These are phyloP conservation scores for Zangia roseola DNA, from an alignment of 768 basidiomycete genomes.

Conservation along the genomic window DNA sequence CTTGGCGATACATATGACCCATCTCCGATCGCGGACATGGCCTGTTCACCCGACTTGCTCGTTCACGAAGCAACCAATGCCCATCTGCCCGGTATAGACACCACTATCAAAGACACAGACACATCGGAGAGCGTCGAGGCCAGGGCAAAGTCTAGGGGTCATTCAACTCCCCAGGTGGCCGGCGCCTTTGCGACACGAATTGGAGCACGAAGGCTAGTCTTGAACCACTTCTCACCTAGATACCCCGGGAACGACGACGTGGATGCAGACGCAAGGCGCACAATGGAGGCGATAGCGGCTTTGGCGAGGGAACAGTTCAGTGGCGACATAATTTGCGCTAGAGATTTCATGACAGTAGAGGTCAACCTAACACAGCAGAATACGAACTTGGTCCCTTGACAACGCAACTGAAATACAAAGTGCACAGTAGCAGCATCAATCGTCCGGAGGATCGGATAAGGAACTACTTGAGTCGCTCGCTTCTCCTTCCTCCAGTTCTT, in stretches of 20 bases:
- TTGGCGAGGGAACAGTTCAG: constrained; percentile 56
- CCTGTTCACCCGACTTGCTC: constrained; percentile 65
- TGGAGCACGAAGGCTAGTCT: constrained; percentile 56
- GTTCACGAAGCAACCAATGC: constrained; percentile 93
- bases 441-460: constrained; percentile 74
- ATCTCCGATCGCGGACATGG: constrained; percentile 59
- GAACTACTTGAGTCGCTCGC: constrained; percentile 79
- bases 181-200: constrained; percentile 73
- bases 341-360: constrained; percentile 73
- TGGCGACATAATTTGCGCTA: constrained; percentile 64
- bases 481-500: constrained; percentile 86
- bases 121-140: constrained; percentile 60
- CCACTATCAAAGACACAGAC: constrained; percentile 56
- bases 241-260: constrained; percentile 68
- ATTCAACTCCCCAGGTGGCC: constrained; percentile 92
- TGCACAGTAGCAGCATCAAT: constrained; percentile 23
- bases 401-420: constrained; percentile 1
- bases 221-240: constrained; percentile 86
- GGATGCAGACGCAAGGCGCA: constrained; percentile 43
- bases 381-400: constrained; percentile 11
- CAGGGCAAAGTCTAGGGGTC: constrained; percentile 72
- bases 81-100: constrained; percentile 65
- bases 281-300: constrained; percentile 62
- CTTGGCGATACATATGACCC: constrained; percentile 87
- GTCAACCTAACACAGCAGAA: constrained; percentile 38